Evolutionary conservation across 2,329 filamentous ascomycete genomes (phyloP), one percentile per base, ranked within the genome.

Genomic region (Scedosporium boydii): DNA sequence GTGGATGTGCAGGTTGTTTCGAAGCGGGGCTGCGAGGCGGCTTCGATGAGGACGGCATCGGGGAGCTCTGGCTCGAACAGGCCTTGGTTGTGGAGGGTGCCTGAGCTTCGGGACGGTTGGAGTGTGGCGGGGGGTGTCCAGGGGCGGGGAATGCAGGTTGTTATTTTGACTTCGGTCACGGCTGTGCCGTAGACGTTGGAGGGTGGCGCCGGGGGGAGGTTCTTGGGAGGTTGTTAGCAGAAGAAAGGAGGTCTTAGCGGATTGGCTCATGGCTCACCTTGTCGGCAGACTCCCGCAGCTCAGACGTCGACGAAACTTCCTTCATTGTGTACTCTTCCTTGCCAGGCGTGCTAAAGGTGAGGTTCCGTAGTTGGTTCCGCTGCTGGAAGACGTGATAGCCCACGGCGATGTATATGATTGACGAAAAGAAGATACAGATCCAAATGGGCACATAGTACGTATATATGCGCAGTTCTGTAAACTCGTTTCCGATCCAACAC

Each of bases 381-480:
- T 82, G 80, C 62, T 79, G 81, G 66, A 86, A 86, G 23, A 86
- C 83, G 59, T 84, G 80, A 67, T 81, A 85, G 23, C 83, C 83
- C 53, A 86, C 82, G 34, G 82, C 73, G 21, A 80, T 71, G 66
- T 86, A 86, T 62, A 85, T 83, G 58, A 82, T 62, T 16, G 80
- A 72, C 0, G 83, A 85, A 12, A 83, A 72, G 56, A 78, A 70
- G 60, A 84, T 85, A 69, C 83, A 86, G 10, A 82, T 75, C 83
- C 83, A 86, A 57, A 86, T 82, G 3, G 84, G 80, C 65, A 86
- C 76, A 69, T 86, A 86, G 70, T 86, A 86, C 6, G 82, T 81
- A 67, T 81, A 85, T 53, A 86, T 85, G 38, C 83, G 82, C 14
- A 86, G 75, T 48, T 77, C 75, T 65, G 81, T 81, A 80, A 80